Evolutionary conservation across 805 yeast genomes (phyloP), one percentile per base, ranked within the genome.

Genomic region (Pichia ethanolica): DNA sequence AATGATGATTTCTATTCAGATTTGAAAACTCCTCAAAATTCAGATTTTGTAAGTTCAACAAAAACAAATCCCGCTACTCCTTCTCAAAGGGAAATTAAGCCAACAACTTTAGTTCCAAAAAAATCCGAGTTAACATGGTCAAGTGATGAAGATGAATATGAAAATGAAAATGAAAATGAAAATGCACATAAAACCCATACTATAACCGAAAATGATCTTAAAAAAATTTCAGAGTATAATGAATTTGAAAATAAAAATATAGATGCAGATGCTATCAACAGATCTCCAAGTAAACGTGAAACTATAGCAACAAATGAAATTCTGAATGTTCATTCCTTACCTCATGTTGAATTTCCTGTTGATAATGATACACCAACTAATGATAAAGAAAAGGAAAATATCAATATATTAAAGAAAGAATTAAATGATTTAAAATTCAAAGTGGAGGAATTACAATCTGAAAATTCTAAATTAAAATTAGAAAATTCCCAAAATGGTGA

Each of bases 111-210:
- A 5, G 79, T 86, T n/a, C 97, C 97, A 0, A 77, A 84, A 30
- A 88, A 86, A 63, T 87, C 96, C 0, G 80, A 83, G 40, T 73
- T 91, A 62, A 82, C 90, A 4, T 93, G 96, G 89, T 84, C 91
- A 13, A 84, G 89, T 47, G 95, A 85, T 56, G 95, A 85, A 53
- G 93, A 83, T 44, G 87, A 79, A 3, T 78, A 72, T 1, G 74
- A 65, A 8, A 67, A 61, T 1, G 33, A 63, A 20, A 32, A 32
- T 30, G 13, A 11, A 13, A 5, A 42, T 42, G 30, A 20, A 28
- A 20, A 14, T 35, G 27, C 13, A 7, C 38, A 20, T 20, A 20
- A 20, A 20, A 20, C 20, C 20, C 20, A 36, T n/a, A 30, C 32
- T 30, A 30, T 30, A 30, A 30, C 32, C 12, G 36, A 41, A 13